Evolutionary conservation across 2,329 filamentous ascomycete genomes (phyloP).

Genomic region (Pseudocercospora vitis): DNA sequence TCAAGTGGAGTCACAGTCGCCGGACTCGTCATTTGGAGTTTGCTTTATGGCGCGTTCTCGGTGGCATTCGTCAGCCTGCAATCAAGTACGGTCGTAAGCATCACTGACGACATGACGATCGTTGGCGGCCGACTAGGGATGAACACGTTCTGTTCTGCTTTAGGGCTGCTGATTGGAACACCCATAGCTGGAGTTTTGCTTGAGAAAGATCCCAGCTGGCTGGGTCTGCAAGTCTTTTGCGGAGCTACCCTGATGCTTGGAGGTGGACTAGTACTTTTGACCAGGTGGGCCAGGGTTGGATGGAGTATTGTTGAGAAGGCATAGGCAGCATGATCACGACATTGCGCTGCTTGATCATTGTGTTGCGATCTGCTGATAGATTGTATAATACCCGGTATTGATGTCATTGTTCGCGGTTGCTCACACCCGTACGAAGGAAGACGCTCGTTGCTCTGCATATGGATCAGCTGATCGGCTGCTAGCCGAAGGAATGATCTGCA

Average conservation of each 20-base stretch:
- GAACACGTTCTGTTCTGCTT: slow-evolving; percentile 27
- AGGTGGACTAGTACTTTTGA: slow-evolving; percentile 21
- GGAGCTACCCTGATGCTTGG: slow-evolving; percentile 24
- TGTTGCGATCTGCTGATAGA: neutral
- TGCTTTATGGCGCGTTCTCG: slow-evolving; percentile 48
- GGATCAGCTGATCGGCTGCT: neutral
- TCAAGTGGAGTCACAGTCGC: slow-evolving; percentile 32
- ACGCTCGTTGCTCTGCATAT: neutral
- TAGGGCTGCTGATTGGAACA: slow-evolving; percentile 31
- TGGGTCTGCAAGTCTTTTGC: slow-evolving; percentile 4
- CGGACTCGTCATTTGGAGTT: slow-evolving; percentile 41
- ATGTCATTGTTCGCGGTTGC: neutral
- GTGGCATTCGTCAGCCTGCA: slow-evolving; percentile 46
- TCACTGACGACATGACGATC: slow-evolving; percentile 22
- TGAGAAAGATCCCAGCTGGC: slow-evolving; percentile 1
- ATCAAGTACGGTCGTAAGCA: slow-evolving; percentile 38
- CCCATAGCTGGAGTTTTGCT: slow-evolving; percentile 31
- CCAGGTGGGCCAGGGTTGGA: slow-evolving; percentile 23
- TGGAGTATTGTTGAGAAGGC: slow-evolving; percentile 19
- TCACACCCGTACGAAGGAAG: neutral
- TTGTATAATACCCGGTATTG: neutral
- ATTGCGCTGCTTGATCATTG: neutral
- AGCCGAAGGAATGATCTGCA: neutral
- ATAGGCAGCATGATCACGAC: neutral
- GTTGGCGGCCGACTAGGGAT: slow-evolving; percentile 31